Percentiles rank a stretch among this genome's conserved stretches.
Conservation (phyloP, 192 early-diverging fungal genomes). For the Entophlyctis helioformis region DNA sequence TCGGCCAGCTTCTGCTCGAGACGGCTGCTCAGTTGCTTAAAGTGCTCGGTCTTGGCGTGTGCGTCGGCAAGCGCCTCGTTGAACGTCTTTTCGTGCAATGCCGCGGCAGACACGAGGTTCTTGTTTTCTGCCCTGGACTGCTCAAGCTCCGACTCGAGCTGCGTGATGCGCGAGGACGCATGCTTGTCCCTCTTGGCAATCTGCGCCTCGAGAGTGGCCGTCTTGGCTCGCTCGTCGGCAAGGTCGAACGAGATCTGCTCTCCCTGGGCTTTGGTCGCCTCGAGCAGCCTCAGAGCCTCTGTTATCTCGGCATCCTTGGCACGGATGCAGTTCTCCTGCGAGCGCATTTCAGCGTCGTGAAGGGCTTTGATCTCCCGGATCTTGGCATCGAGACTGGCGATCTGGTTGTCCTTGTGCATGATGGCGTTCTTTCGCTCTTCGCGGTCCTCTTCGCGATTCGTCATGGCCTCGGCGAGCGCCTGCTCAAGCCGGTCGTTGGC, state of each 20-base stretch:
- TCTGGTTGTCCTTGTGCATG: not conserved
- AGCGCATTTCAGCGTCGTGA: too few relatives aligned
- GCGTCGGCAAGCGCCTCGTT: not conserved
- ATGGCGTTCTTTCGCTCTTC: not conserved
- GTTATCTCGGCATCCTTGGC: too few relatives aligned
- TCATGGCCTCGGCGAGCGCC: constrained; percentile 1
- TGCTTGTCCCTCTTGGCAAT: too few relatives aligned
- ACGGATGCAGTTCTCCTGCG: too few relatives aligned
- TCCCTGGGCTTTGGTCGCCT: too few relatives aligned
- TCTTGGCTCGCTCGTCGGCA: too few relatives aligned
- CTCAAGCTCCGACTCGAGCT: too few relatives aligned
- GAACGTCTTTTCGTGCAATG: not conserved
- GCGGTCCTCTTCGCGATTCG: constrained; percentile 1
- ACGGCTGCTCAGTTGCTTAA: not conserved
- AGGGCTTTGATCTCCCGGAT: not conserved
- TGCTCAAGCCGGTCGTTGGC: too few relatives aligned
- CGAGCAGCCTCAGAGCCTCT: too few relatives aligned
- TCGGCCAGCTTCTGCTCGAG: not conserved
- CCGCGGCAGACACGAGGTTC: not conserved
- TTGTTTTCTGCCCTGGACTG: not conserved
- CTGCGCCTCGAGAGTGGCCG: too few relatives aligned
- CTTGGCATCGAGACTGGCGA: not conserved
- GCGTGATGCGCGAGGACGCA: too few relatives aligned
- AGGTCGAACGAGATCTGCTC: too few relatives aligned
- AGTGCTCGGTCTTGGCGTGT: not conserved